Evolutionary conservation across 768 basidiomycete genomes (phyloP).

Genomic region (Lactifluus volemus): DNA sequence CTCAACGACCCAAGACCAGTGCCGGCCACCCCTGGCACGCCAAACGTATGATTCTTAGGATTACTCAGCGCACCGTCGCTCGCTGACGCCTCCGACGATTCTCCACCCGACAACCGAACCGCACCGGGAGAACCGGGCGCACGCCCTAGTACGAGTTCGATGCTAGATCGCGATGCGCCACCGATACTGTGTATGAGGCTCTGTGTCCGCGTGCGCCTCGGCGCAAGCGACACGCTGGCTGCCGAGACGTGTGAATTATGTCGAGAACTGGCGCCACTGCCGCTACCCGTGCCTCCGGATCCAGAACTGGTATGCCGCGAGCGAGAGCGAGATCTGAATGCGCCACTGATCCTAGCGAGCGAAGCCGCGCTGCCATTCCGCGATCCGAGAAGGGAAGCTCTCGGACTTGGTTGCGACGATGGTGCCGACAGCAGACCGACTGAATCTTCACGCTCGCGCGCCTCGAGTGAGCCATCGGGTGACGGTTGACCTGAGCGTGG

Average conservation of each 20-base stretch:
- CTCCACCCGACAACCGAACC: too few relatives aligned
- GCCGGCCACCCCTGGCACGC: slow-evolving; percentile 36
- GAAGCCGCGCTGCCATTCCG: slow-evolving; percentile 34
- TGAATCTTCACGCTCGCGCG: slow-evolving; percentile 53
- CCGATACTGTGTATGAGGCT: too few relatives aligned
- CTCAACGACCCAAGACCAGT: slow-evolving; percentile 29
- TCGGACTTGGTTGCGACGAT: slow-evolving; percentile 38
- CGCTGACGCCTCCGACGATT: too few relatives aligned
- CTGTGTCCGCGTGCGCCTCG: too few relatives aligned
- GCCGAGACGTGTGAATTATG: too few relatives aligned
- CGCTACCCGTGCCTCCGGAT: slow-evolving; percentile 1
- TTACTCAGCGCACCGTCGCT: too few relatives aligned
- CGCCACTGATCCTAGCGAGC: slow-evolving; percentile 18
- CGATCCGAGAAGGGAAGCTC: slow-evolving; percentile 37
- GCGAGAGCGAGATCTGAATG: too few relatives aligned
- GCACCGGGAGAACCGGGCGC: too few relatives aligned
- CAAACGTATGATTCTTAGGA: slow-evolving; percentile 41
- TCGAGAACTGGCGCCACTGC: slow-evolving; percentile 25
- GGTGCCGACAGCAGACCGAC: slow-evolving; percentile 45
- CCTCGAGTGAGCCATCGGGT: slow-evolving; percentile 46
- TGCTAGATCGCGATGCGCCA: too few relatives aligned
- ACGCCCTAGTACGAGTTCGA: too few relatives aligned
- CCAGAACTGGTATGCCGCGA: background rate
- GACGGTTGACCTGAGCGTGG: slow-evolving; percentile 28
- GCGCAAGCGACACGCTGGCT: too few relatives aligned